phyloP scores from a whole-genome alignment of 345 rosid genomes.

The Lumnitzera littorea region DNA sequence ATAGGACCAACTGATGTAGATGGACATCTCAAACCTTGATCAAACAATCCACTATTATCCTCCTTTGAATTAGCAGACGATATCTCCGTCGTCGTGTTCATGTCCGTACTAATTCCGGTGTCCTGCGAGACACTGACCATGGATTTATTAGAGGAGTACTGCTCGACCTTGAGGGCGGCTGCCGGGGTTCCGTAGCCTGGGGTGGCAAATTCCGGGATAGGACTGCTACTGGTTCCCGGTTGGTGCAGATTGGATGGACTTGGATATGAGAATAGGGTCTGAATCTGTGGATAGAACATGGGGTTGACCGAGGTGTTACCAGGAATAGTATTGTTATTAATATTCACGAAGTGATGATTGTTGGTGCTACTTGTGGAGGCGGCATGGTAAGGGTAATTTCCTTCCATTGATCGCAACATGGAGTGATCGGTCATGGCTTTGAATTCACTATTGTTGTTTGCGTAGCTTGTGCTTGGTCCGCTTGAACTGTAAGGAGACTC shows the following conservation, averaged over 20 bases:
- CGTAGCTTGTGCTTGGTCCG: constrained; percentile 1
- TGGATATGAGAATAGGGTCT: no score
- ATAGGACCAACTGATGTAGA: no score
- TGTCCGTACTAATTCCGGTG: not conserved
- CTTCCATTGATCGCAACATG: no score
- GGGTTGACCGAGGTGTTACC: not conserved
- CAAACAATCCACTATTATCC: no score
- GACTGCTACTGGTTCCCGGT: no score
- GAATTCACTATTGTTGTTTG: not conserved
- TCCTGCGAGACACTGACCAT: not conserved
- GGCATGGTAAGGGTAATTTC: no score
- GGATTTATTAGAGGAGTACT: not conserved
- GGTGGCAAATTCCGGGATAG: no score
- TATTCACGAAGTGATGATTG: not conserved
- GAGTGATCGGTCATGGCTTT: not conserved
- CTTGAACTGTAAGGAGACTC: not conserved
- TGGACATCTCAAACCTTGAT: no score
- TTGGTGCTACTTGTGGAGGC: no score
- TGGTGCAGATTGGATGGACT: no score
- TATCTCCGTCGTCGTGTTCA: not conserved
- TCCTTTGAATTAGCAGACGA: not conserved
- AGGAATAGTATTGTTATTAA: not conserved
- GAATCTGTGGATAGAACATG: not conserved
- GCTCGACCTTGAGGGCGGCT: constrained; percentile 1
- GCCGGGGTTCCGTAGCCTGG: no score